These are phyloP conservation scores for Peterozyma xylosa DNA, from an alignment of 805 yeast species.

Conservation along the genomic window DNA sequence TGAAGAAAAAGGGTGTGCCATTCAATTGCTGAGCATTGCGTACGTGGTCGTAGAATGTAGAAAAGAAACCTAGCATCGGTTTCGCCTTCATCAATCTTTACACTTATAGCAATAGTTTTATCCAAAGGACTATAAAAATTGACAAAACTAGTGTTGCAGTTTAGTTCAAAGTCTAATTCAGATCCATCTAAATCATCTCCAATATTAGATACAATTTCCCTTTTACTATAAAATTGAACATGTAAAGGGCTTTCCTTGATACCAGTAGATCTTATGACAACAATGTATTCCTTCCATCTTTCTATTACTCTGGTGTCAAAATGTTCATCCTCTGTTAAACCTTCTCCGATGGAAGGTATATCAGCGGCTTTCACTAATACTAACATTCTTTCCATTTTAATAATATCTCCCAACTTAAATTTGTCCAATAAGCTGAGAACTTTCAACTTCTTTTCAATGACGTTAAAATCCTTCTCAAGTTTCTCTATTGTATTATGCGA, in stretches of 20 bases:
- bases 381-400: conserved; percentile 62
- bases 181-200: conserved; percentile 1
- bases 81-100: conserved; percentile 10
- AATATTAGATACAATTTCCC: conserved; percentile 23
- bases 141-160: conserved; percentile 22
- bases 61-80: conserved; percentile 6
- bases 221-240: conserved; percentile 53
- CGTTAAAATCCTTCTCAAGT: conserved; percentile 11
- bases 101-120: conserved; percentile 52
- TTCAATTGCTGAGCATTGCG: conserved; percentile 42
- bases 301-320: conserved; percentile 52
- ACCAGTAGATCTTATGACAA: conserved; percentile 63
- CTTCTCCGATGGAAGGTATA: conserved; percentile 19
- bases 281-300: conserved; percentile 74
- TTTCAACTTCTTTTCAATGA: conserved; percentile 14
- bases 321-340: conserved; percentile 41
- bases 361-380: conserved; percentile 45
- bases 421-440: conserved; percentile 21
- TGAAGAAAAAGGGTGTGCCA: conserved; percentile 59
- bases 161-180: conserved; percentile 8
- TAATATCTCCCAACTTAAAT: conserved; percentile 49
- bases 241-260: conserved; percentile 41
- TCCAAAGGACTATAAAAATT: conserved; percentile 61
- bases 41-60: conserved; percentile 50
- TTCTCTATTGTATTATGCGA: conserved; percentile 16